phyloP scores from a whole-genome alignment of 257 asterid genomes.

The Hygrophila difformis region DNA sequence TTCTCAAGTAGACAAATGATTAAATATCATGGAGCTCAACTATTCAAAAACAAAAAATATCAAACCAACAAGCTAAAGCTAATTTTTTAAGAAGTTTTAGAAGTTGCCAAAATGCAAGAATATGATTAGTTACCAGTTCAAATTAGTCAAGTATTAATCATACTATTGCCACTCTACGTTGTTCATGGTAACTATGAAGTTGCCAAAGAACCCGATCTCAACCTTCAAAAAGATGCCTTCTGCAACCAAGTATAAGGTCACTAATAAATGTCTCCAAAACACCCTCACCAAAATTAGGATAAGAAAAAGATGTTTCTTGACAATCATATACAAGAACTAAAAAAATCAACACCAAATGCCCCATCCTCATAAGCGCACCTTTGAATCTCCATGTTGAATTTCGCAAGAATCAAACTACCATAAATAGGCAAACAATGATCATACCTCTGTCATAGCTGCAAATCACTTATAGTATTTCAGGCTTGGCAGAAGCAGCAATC shows the following conservation, averaged over 20 bases:
- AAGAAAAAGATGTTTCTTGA: not conserved
- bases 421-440: not conserved
- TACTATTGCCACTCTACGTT: not conserved
- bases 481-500: conserved; percentile 3
- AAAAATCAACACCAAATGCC: not conserved
- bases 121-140: not conserved
- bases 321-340: not conserved
- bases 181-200: not conserved
- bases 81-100: not conserved
- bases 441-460: conserved; percentile 90
- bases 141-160: not conserved
- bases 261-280: not conserved
- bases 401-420: not conserved
- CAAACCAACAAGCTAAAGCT: not conserved
- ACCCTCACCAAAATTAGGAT: not conserved
- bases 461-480: conserved; percentile 16
- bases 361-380: not conserved
- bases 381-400: conserved; percentile 5
- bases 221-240: conserved; percentile 7
- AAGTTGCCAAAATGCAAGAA: not conserved
- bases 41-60: not conserved
- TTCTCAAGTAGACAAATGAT: not conserved
- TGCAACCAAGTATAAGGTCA: not conserved
- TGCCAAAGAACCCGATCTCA: not conserved
- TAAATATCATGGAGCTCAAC: not conserved